These are phyloP conservation scores for Colletotrichum shisoi DNA, from an alignment of 2,329 filamentous ascomycete genomes.

Conservation along the genomic window DNA sequence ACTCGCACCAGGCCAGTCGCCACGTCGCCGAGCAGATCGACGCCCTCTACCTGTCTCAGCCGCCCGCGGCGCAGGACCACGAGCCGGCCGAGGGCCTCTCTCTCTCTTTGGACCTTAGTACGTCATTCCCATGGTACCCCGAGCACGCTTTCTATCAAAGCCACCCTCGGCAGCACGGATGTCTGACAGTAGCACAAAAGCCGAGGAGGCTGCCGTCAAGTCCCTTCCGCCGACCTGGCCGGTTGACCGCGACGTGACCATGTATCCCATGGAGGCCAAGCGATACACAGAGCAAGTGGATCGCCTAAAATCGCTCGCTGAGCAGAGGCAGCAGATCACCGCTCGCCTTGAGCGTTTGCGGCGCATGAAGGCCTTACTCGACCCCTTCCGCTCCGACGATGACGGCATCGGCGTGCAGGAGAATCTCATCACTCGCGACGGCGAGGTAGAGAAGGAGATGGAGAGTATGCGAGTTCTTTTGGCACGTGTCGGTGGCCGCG, in stretches of 20 bases:
- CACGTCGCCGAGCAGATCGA: slow-evolving; percentile 79
- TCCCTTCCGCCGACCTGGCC: slow-evolving; percentile 60
- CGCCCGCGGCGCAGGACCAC: slow-evolving; percentile 44
- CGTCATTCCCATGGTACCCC: slow-evolving; percentile 31
- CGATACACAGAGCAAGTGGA: slow-evolving; percentile 61
- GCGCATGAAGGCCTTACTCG: slow-evolving; percentile 59
- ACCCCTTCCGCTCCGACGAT: slow-evolving; percentile 54
- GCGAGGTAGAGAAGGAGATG: slow-evolving; percentile 71
- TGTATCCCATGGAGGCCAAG: slow-evolving; percentile 56
- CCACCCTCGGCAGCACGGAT: neutral
- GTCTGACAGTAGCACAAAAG: slow-evolving; percentile 43
- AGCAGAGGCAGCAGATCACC: slow-evolving; percentile 51
- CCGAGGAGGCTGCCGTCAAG: slow-evolving; percentile 54
- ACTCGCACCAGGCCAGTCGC: slow-evolving; percentile 72
- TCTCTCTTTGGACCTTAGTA: slow-evolving; percentile 57
- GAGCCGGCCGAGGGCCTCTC: slow-evolving; percentile 54
- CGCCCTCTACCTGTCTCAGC: slow-evolving; percentile 63
- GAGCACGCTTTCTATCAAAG: neutral
- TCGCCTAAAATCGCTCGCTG: slow-evolving; percentile 60
- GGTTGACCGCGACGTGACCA: slow-evolving; percentile 48
- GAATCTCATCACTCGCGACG: slow-evolving; percentile 71
- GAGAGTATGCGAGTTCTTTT: slow-evolving; percentile 71
- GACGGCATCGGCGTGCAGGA: slow-evolving; percentile 62
- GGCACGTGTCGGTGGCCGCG: slow-evolving; percentile 64
- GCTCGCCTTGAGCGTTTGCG: slow-evolving; percentile 58